Evolutionary conservation across 306 rosid genomes (phyloP).

Genomic region (Vachellia pachyceras): DNA sequence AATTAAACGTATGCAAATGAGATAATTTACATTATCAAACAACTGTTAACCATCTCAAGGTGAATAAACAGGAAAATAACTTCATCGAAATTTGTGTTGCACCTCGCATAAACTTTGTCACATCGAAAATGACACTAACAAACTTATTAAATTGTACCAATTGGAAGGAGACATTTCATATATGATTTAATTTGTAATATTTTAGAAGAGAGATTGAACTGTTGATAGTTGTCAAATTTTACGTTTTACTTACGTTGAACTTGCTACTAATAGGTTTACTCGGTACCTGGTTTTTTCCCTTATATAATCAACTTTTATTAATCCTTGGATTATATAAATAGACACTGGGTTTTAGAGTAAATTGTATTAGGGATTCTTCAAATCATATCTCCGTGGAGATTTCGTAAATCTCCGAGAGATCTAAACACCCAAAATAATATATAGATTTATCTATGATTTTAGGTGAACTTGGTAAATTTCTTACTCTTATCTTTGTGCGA

Average conservation of each 20-base stretch:
- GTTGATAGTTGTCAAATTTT: neutral
- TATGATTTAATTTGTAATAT: neutral
- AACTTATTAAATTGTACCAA: neutral
- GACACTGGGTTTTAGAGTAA: neutral
- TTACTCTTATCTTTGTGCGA: neutral
- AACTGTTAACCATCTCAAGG: neutral
- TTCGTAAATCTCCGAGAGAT: neutral
- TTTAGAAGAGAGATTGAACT: neutral
- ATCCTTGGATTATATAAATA: neutral
- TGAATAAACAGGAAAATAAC: neutral
- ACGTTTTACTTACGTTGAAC: neutral
- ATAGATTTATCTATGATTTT: neutral
- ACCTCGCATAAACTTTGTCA: neutral
- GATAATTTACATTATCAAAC: neutral
- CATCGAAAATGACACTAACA: constrained; percentile 15
- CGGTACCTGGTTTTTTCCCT: neutral
- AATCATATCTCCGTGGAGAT: neutral
- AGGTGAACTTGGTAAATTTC: neutral
- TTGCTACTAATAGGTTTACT: neutral
- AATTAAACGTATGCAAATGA: no score
- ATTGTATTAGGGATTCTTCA: neutral
- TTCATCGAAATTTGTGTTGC: neutral
- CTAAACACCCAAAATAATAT: neutral
- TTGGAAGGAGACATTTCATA: neutral
- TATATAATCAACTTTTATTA: neutral